phyloP scores from a whole-genome alignment of 345 rosid genomes.

The Brassica nigra region DNA sequence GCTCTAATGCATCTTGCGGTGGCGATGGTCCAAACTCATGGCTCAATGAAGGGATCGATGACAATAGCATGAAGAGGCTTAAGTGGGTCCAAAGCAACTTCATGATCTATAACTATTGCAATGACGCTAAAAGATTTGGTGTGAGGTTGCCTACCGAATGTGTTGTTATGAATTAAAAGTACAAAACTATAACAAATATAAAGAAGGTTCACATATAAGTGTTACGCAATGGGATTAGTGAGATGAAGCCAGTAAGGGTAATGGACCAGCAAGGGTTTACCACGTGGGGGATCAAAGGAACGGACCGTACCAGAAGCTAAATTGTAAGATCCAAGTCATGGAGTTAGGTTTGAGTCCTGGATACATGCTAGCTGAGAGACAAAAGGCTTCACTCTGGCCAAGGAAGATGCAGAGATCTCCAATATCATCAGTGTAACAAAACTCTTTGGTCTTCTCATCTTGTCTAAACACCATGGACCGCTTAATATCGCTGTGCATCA shows the following conservation, averaged over 20 bases:
- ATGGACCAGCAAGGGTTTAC: background rate
- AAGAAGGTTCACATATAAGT: background rate
- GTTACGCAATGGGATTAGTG: constrained; percentile 4
- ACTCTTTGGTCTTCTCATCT: constrained; percentile 19
- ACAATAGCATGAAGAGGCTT: constrained; percentile 14
- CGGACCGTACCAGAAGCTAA: background rate
- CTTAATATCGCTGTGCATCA: background rate
- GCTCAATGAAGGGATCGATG: constrained; percentile 49
- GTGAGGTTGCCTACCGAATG: constrained; percentile 41
- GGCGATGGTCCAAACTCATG: constrained; percentile 37
- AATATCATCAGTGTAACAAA: constrained; percentile 30
- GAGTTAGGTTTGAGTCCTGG: constrained; percentile 26
- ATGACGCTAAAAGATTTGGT: constrained; percentile 40
- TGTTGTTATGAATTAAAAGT: constrained; percentile 12
- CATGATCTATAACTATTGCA: constrained; percentile 46
- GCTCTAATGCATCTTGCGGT: constrained; percentile 7
- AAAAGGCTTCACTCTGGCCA: constrained; percentile 18
- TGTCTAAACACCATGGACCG: constrained; percentile 27
- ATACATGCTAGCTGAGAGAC: constrained; percentile 15
- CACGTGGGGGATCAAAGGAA: background rate
- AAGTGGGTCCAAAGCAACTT: constrained; percentile 51
- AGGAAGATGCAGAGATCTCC: constrained; percentile 34
- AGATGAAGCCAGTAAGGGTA: constrained; percentile 16
- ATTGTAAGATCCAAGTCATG: background rate
- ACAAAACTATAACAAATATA: background rate